phyloP scores from a whole-genome alignment of 441 rosid species.

The Corymbia calophylla region DNA sequence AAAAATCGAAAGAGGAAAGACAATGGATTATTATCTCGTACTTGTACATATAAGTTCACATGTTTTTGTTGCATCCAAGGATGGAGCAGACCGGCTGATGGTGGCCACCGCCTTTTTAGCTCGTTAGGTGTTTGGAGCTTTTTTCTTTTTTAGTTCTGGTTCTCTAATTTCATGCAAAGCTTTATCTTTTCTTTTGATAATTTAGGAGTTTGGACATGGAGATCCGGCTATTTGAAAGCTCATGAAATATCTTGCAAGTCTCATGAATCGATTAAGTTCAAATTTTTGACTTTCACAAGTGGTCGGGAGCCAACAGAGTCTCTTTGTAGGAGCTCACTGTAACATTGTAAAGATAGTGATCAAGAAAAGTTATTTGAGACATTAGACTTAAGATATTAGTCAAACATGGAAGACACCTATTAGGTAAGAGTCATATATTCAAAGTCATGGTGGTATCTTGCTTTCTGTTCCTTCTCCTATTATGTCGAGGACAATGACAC shows the following conservation, averaged over 20 bases:
- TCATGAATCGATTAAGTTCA: not conserved
- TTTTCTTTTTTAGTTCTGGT: not conserved
- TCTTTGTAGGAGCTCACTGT: not conserved
- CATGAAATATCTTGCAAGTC: not conserved
- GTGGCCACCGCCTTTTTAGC: not conserved
- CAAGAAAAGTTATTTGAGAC: not conserved
- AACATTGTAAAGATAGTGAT: not conserved
- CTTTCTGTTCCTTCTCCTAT: not conserved
- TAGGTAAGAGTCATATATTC: not conserved
- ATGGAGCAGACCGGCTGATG: not conserved
- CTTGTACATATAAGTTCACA: too few relatives aligned
- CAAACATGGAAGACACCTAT: not conserved
- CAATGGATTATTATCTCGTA: not conserved
- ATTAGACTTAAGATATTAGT: not conserved
- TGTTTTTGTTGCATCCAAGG: not conserved
- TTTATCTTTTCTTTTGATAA: not conserved
- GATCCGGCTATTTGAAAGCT: not conserved
- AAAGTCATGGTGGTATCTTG: not conserved
- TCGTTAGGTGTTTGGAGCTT: not conserved
- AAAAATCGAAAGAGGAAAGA: not conserved
- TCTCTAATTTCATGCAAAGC: not conserved
- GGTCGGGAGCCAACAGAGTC: rapidly evolving
- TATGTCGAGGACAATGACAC: not conserved
- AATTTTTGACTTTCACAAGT: not conserved
- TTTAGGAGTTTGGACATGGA: not conserved